Percentiles rank a stretch among this genome's conserved stretches.
phyloP scores from a whole-genome alignment of 2,329 filamentous ascomycete genomes.

The Aspergillus quadrilineatus region DNA sequence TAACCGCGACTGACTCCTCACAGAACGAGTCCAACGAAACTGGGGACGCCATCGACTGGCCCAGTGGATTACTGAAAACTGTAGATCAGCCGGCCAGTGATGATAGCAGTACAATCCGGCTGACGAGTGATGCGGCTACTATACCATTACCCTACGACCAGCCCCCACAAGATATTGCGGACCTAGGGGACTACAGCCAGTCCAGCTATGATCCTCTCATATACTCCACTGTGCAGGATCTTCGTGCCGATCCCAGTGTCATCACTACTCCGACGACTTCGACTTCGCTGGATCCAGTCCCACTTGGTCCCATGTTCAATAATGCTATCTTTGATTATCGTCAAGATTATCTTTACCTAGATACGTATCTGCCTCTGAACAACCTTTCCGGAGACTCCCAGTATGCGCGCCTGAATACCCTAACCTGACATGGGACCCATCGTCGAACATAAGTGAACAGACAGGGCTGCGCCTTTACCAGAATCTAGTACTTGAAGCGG shows the following conservation, averaged over 20 bases:
- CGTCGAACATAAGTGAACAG: not conserved
- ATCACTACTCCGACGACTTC: not conserved
- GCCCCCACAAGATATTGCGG: not conserved
- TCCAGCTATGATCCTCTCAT: not conserved
- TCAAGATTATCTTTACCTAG: not conserved
- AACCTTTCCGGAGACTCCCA: not conserved
- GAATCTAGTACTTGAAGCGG: conserved; percentile 47
- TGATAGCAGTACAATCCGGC: not conserved
- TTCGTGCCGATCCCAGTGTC: not conserved
- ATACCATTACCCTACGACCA: not conserved
- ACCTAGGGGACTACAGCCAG: not conserved
- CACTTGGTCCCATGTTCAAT: not conserved
- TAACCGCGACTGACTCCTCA: too few species aligned
- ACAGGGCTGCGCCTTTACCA: too few species aligned
- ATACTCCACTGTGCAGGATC: not conserved
- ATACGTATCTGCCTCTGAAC: not conserved
- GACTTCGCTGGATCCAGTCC: not conserved
- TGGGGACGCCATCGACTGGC: too few species aligned
- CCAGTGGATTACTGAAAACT: too few species aligned
- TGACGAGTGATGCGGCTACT: not conserved
- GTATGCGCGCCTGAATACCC: not conserved
- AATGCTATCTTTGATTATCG: not conserved
- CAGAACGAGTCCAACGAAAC: too few species aligned
- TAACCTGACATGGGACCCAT: not conserved
- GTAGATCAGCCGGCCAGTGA: not conserved